Conservation (phyloP, 2,329 filamentous ascomycete genomes). For the Aspergillus uvarum region DNA sequence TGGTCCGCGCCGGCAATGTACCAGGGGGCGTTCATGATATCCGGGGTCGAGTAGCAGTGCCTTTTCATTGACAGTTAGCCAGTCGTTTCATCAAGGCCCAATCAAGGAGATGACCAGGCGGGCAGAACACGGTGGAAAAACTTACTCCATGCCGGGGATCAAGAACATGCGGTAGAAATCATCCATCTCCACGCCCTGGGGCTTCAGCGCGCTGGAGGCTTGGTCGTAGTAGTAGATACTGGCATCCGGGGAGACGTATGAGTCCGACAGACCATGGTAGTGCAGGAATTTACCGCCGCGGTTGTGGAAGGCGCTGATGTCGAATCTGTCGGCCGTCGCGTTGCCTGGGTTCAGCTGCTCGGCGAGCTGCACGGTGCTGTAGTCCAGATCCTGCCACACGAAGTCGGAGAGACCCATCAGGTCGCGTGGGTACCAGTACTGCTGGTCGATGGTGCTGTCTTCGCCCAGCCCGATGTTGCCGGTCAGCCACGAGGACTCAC, state of each 20-base stretch:
- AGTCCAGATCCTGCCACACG: conserved; percentile 32
- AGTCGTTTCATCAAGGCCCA: too few relatives aligned
- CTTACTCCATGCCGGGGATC: conserved; percentile 16
- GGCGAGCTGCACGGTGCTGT: conserved; percentile 38
- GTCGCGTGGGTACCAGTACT: conserved; percentile 33
- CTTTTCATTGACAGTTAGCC: not conserved
- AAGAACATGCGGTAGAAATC: conserved; percentile 18
- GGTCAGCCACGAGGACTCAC: not conserved
- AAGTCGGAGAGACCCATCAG: conserved; percentile 33
- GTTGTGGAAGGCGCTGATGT: conserved; percentile 10
- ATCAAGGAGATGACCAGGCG: too few relatives aligned
- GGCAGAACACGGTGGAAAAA: not conserved
- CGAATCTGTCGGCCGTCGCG: conserved; percentile 8
- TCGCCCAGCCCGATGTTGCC: conserved; percentile 5
- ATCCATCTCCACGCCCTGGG: conserved; percentile 6
- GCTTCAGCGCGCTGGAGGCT: not conserved
- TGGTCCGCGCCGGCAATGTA: conserved; percentile 9
- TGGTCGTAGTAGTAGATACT: not conserved
- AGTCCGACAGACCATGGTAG: conserved; percentile 19
- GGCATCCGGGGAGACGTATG: conserved; percentile 15
- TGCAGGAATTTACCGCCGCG: conserved; percentile 15
- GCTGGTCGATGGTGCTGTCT: conserved; percentile 6
- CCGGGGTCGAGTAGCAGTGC: conserved; percentile 3
- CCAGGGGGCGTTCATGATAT: conserved; percentile 2
- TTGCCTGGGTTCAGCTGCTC: conserved; percentile 10